phyloP scores from a whole-genome alignment of 2,329 filamentous ascomycete species.

The Nemania diffusa region DNA sequence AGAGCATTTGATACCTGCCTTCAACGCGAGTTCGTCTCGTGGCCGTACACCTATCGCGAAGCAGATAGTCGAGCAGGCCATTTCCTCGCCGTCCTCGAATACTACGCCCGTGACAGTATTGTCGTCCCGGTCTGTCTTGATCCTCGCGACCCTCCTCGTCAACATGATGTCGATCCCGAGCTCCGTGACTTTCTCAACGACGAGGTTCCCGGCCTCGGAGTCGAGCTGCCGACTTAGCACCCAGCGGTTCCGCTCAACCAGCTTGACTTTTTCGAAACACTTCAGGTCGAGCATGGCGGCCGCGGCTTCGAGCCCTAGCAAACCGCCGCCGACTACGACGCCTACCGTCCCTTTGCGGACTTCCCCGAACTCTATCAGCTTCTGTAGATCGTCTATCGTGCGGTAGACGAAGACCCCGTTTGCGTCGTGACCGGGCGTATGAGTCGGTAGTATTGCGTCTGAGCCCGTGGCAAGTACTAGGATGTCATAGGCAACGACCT shows the following conservation, averaged over 20 bases:
- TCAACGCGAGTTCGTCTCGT: conserved; percentile 78
- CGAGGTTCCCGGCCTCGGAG: conserved; percentile 80
- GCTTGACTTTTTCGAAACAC: conserved; percentile 76
- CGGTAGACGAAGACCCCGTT: conserved; percentile 90
- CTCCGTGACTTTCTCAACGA: conserved; percentile 81
- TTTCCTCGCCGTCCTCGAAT: conserved; percentile 82
- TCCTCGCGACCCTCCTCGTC: conserved; percentile 77
- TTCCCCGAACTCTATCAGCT: conserved; percentile 78
- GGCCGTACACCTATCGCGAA: conserved; percentile 90
- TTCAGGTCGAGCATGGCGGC: conserved; percentile 91
- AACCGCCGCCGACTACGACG: conserved; percentile 82
- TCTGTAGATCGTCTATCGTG: conserved; percentile 82
- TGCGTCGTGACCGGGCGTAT: conserved; percentile 81
- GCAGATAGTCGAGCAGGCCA: conserved; percentile 83
- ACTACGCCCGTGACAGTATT: conserved; percentile 78
- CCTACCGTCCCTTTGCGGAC: conserved; percentile 74
- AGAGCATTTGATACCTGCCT: conserved; percentile 76
- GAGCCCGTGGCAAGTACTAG: conserved; percentile 89
- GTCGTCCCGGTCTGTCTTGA: conserved; percentile 73
- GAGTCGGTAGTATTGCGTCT: conserved; percentile 76
- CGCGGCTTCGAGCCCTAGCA: conserved; percentile 87
- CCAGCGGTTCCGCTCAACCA: conserved; percentile 86
- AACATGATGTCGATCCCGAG: conserved; percentile 84
- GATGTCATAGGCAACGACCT: conserved; percentile 78
- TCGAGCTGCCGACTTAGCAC: conserved; percentile 86